Evolutionary conservation across 495 filamentous ascomycete genomes (phyloP), one percentile per base, ranked within the genome.

Genomic region (Opeltia flavorubescens): DNA sequence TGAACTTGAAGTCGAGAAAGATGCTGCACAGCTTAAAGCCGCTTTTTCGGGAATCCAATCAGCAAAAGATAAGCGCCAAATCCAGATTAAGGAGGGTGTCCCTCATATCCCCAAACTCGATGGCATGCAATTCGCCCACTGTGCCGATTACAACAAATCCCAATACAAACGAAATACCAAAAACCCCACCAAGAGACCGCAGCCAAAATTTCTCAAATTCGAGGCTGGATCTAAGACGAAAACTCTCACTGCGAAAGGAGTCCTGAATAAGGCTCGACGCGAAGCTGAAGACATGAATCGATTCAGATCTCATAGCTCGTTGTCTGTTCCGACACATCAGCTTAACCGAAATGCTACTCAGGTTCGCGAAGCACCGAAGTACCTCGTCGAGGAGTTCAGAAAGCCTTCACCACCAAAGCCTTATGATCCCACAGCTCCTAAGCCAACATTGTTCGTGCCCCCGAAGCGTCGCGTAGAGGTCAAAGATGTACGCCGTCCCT

Each of bases 1-100:
- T 7, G 59, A 72, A 49, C 62, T 60, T 34, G 65, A 67, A 17
- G 60, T 74, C 8, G 64, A 71, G 15, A 58, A 66, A 39, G 71
- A 77, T 49, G 57, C 61, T 15, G 50, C 44, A 23, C 59, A 55
- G 28, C 56, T 79, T 38, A 71, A 69, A 41, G 62, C 64, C 53
- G 64, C 65, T 3, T 55, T 78, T 43, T 64, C 71, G 27, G 67
- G 65, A 2, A 66, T 77, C 46, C 68, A 67, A 43, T 65, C 67
- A 21, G 63, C 72, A 35, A 64, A 67, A n/a, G 66, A 61, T 3
- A 63, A 64, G 26, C 60, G 75, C 43, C 64, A 6, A 62, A 65
- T 18, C 68, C 70, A 43, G 35, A 5, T 20, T 1, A 18, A 25
- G 30, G 38, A 28, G 18, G 31, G 26, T 25, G n/a, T 48, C 13